phyloP scores from a whole-genome alignment of 257 asterid genomes.

The Buddleja alternifolia region DNA sequence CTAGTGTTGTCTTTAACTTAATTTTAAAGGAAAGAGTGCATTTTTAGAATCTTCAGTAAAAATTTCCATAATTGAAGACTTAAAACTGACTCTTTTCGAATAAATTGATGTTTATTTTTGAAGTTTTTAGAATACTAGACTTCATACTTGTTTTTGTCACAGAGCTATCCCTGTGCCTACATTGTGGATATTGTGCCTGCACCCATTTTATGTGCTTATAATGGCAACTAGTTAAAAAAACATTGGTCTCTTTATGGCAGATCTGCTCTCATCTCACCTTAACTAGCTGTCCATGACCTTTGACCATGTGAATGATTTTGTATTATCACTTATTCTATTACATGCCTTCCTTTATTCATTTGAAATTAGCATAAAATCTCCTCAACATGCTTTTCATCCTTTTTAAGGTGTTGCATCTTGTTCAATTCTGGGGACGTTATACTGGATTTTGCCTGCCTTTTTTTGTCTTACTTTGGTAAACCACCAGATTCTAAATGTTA shows the following conservation, averaged over 20 bases:
- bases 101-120: neutral
- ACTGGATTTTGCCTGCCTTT: slow-evolving; percentile 5
- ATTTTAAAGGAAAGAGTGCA: slow-evolving; percentile 16
- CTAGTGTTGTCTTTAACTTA: neutral
- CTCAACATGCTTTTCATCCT: slow-evolving; percentile 1
- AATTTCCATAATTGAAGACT: neutral
- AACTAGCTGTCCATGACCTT: slow-evolving; percentile 21
- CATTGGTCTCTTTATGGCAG: neutral
- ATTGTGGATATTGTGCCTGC: slow-evolving; percentile 1
- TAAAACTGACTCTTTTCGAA: slow-evolving; percentile 3
- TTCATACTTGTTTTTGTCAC: neutral
- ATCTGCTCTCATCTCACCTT: neutral
- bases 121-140: neutral
- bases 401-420: slow-evolving; percentile 12
- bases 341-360: slow-evolving; percentile 11
- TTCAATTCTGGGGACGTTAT: slow-evolving; percentile 1
- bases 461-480: neutral
- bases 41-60: slow-evolving; percentile 1
- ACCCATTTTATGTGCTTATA: neutral
- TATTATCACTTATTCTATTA: neutral
- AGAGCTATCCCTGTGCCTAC: slow-evolving; percentile 14
- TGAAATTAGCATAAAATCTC: neutral
- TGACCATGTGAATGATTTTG: neutral
- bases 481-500: slow-evolving; percentile 1
- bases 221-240: neutral